Evolutionary conservation across 805 yeast genomes (phyloP), one percentile per base, ranked within the genome.

Genomic region (Kurtzmaniella fragi): DNA sequence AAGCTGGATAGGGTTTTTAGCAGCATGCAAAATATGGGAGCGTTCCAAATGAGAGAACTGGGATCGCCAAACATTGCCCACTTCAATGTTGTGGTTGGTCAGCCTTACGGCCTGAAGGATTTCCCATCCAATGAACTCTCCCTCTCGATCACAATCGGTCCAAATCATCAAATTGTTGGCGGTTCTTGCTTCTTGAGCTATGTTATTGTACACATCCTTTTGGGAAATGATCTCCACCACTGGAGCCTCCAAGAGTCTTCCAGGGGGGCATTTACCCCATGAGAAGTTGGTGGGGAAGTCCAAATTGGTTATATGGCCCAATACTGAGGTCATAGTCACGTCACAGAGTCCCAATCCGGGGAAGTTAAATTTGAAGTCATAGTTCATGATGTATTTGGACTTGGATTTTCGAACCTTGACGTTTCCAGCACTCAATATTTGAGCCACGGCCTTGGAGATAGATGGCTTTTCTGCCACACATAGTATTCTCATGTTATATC

Each of bases 71-170:
- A 61, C 56, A 26, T 71, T 69, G 9, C 66, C 70, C 14, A 75
- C 50, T 1, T 60, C 64, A 32, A 88, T 52, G 2, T 61, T 45
- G 1, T 61, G 49, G 52, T 84, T 82, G 5, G 60, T 57, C 44
- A 67, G 69, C 36, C 57, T 54, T 0, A 95, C 96, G n/a, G 80
- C 82, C 38, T 79, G 71, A 28, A 77, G 70, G 12, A 95, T 78
- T 51, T 90, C 96, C 64, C 72, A 78, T 0, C 97, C 98, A 41
- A 90, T 90, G 58, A 80, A 84, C 57, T 90, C 98, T 2, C 98
- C 98, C 57, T 90, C 98, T 28, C 97, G 70, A 70, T 90, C 98
- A 62, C 99, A 93, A 71, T 93, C 99, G 1, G 99, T 93, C 98
- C 99, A 93, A 6, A 93, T 87, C 85, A 88, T 86, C 39, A 93